These are phyloP conservation scores for Maudiozyma barnettii DNA, from an alignment of 805 yeast species.

Conservation along the genomic window DNA sequence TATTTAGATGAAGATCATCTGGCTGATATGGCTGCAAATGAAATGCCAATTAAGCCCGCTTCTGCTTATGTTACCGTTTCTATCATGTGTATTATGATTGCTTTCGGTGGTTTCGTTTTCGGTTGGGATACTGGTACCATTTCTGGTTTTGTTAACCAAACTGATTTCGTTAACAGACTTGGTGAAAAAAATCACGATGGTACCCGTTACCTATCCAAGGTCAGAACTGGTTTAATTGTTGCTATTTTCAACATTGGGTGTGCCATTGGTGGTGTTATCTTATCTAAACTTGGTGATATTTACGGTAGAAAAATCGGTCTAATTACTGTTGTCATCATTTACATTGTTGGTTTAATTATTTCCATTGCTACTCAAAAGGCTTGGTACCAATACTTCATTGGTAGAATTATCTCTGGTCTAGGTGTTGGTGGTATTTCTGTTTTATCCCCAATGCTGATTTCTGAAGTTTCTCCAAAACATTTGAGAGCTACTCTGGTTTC, in stretches of 20 bases:
- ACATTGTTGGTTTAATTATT: conserved; percentile 56
- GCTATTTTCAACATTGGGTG: conserved; percentile 56
- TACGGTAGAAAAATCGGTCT: conserved; percentile 59
- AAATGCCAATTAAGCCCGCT: conserved; percentile 8
- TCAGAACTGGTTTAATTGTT: conserved; percentile 47
- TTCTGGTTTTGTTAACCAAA: conserved; percentile 54
- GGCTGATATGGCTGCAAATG: not conserved
- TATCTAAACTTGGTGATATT: conserved; percentile 10
- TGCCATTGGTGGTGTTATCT: conserved; percentile 29
- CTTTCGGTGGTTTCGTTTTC: conserved; percentile 5
- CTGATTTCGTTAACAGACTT: conserved; percentile 47
- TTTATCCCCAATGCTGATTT: conserved; percentile 59
- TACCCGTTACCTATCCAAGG: conserved; percentile 37
- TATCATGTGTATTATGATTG: conserved; percentile 3
- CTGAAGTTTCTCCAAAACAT: conserved; percentile 30
- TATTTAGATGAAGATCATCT: conserved; percentile 5
- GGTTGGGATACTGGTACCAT: conserved; percentile 80
- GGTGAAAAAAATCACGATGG: conserved; percentile 40
- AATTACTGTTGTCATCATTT: conserved; percentile 50
- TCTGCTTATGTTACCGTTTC: conserved; percentile 3
- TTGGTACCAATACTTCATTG: conserved; percentile 61
- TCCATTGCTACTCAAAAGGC: conserved; percentile 46
- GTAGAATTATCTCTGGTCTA: conserved; percentile 59
- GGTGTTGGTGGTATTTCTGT: conserved; percentile 70
- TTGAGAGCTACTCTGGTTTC: conserved; percentile 64